Conservation (phyloP, 176 grass and related monocot species). For the Eragrostis curvula region DNA sequence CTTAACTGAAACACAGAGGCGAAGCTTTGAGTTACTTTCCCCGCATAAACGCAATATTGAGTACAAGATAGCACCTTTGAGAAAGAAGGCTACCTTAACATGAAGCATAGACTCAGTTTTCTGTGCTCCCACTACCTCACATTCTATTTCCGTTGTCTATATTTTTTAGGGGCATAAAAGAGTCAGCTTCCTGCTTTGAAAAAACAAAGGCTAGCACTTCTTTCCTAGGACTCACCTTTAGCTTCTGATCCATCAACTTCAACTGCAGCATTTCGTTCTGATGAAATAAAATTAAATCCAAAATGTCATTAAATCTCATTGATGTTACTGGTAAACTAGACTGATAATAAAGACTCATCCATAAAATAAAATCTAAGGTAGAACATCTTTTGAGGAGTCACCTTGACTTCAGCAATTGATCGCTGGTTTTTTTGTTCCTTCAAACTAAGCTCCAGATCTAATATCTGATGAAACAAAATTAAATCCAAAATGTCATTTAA, state of each 20-base stretch:
- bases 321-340: background rate
- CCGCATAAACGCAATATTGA: conserved; percentile 6
- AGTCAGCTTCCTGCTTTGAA: background rate
- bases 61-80: conserved; percentile 27
- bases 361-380: no score
- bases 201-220: background rate
- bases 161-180: conserved; percentile 11
- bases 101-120: conserved; percentile 63
- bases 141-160: conserved; percentile 70
- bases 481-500: no score
- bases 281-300: conserved; percentile 16
- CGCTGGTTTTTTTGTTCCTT: no score
- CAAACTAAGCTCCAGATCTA: no score
- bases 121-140: conserved; percentile 62
- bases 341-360: background rate
- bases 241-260: conserved; percentile 63
- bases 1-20: conserved; percentile 64
- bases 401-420: no score
- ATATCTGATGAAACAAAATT: no score
- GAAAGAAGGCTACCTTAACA: conserved; percentile 50
- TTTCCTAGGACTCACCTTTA: conserved; percentile 45
- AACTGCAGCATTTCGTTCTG: conserved; percentile 70
- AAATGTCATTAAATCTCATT: background rate
- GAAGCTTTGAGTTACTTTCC: background rate
- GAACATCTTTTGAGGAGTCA: no score